These are phyloP conservation scores for Theobroma cacao DNA, from an alignment of 345 rosid species.

Conservation along the genomic window DNA sequence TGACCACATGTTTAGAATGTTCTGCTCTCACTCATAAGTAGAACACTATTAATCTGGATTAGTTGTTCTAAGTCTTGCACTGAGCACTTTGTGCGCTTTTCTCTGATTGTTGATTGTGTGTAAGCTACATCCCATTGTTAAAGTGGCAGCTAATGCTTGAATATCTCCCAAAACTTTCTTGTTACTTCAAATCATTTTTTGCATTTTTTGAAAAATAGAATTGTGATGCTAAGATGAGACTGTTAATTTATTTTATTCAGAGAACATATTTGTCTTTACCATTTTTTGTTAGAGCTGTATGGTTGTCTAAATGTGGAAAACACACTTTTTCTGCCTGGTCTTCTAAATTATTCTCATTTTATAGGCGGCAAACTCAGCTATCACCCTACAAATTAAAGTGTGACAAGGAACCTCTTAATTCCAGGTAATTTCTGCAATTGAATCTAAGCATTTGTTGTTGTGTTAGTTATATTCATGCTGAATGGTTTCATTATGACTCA, in stretches of 20 bases:
- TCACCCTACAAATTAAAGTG: slow-evolving; percentile 88
- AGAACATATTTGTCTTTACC: neutral
- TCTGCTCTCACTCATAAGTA: neutral
- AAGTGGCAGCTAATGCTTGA: neutral
- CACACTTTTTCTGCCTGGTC: slow-evolving; percentile 2
- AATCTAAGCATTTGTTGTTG: neutral
- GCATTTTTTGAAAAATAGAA: neutral
- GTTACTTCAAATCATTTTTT: neutral
- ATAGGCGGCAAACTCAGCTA: slow-evolving; percentile 73
- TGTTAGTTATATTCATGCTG: neutral
- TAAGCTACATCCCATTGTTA: neutral
- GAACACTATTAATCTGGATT: neutral
- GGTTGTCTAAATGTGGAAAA: neutral
- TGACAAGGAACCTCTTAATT: slow-evolving; percentile 81
- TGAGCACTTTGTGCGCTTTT: neutral
- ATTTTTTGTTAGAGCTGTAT: neutral
- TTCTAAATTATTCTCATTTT: slow-evolving; percentile 14
- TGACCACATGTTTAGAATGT: neutral
- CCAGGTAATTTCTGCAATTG: slow-evolving; percentile 53
- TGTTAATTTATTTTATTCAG: neutral
- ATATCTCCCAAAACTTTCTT: neutral
- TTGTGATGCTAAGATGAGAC: neutral
- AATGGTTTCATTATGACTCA: neutral
- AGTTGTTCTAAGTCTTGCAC: neutral
- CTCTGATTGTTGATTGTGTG: neutral